Evolutionary conservation across 73 alveolate species (phyloP).

Genomic region (Tetrahymena malaccensis): DNA sequence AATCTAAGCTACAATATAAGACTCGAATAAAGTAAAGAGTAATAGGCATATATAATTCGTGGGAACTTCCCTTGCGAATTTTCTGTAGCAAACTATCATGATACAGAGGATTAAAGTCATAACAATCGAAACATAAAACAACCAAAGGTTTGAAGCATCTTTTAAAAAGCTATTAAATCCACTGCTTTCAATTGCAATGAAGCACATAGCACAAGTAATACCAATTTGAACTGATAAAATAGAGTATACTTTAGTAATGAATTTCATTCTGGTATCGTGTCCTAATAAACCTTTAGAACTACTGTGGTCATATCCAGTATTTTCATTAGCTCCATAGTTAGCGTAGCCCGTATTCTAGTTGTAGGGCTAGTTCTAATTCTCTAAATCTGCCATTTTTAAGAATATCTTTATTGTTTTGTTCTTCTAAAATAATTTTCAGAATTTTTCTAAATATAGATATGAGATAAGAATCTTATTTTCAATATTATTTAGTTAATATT

Average conservation of each 20-base stretch:
- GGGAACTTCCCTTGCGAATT: conserved; percentile 64
- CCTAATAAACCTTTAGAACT: not conserved
- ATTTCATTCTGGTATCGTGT: conserved; percentile 46
- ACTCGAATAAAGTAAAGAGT: conserved; percentile 65
- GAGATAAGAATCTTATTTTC: not conserved
- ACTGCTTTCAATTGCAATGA: not conserved
- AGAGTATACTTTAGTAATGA: conserved; percentile 79
- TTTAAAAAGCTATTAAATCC: not conserved
- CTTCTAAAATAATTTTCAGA: not conserved
- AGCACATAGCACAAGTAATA: conserved; percentile 21
- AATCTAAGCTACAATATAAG: conserved; percentile 42
- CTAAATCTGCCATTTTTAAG: not conserved
- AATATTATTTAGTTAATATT: not conserved
- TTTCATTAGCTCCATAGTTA: not conserved
- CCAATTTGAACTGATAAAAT: conserved; percentile 57
- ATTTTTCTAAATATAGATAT: not conserved
- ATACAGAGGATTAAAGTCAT: not conserved
- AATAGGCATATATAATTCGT: conserved; percentile 60
- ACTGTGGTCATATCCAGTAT: not conserved
- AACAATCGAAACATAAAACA: not conserved
- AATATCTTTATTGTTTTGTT: not conserved
- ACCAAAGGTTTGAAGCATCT: not conserved
- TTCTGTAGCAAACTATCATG: conserved; percentile 48
- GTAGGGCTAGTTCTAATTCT: not conserved
- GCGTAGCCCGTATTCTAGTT: no score